Percentiles rank a stretch among this genome's conserved stretches.
These are phyloP conservation scores for Trematosphaeria pertusa DNA, from an alignment of 2,329 filamentous ascomycete genomes.

Conservation along the genomic window DNA sequence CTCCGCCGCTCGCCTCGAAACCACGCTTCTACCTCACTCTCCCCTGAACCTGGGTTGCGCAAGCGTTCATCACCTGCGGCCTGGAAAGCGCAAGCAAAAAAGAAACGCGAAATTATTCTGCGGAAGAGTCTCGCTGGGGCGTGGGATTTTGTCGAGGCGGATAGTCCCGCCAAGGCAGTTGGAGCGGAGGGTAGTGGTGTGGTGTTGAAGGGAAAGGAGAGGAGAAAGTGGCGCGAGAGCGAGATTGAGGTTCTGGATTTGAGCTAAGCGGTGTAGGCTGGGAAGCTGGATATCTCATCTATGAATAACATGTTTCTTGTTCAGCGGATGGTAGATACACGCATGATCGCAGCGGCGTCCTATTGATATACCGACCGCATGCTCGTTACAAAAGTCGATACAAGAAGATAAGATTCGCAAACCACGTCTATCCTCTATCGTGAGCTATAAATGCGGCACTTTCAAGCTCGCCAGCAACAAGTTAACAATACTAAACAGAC, in stretches of 20 bases:
- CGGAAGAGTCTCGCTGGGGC: conserved; percentile 40
- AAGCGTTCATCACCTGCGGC: conserved; percentile 27
- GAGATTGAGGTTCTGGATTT: conserved; percentile 46
- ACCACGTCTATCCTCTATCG: no score
- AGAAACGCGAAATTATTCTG: conserved; percentile 40
- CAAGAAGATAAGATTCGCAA: no score
- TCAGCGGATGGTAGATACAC: no score
- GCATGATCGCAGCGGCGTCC: no score
- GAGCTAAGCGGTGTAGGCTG: no score
- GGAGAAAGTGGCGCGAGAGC: conserved; percentile 44
- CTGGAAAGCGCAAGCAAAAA: conserved; percentile 39
- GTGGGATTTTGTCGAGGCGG: conserved; percentile 40
- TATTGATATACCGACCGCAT: no score
- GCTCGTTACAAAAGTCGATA: no score
- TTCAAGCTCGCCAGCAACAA: conserved; percentile 77
- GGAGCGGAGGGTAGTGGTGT: not conserved
- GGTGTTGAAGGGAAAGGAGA: conserved; percentile 31
- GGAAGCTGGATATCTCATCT: no score
- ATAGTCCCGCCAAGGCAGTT: conserved; percentile 19
- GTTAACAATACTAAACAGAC: conserved; percentile 90
- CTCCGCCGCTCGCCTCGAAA: conserved; percentile 32
- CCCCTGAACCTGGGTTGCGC: conserved; percentile 3
- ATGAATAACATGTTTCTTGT: no score
- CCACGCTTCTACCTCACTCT: conserved; percentile 17
- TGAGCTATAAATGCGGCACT: conserved; percentile 75